Evolutionary conservation across 2,329 filamentous ascomycete species (phyloP), one percentile per base, ranked within the genome.

Genomic region (Diaporthe helianthi): DNA sequence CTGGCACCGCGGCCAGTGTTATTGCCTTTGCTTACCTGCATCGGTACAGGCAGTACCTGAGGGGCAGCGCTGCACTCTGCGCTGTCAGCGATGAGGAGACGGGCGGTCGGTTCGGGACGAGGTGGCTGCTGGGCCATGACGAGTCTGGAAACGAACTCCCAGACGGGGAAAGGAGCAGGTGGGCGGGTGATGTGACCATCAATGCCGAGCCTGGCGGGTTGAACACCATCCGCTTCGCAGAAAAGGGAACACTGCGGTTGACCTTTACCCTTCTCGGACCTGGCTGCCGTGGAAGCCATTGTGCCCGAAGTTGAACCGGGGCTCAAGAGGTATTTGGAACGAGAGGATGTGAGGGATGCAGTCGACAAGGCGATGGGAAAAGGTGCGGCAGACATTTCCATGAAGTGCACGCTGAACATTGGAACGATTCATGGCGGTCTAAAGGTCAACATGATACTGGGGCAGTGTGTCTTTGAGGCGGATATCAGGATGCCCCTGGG

Each of bases 401-500:
- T 78, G 7, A 75, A 72, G 49, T 77, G 80, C 0, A 83, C 80
- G 0, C 73, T 83, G 13, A 81, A 82, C 65, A 80, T 81, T 44
- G 80, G 81, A 12, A 78, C 76, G 6, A 78, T 83, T n/a, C 73
- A 75, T 31, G 81, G 80, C 7, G 81, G 81, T 2, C 69, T 78
- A 12, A 81, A 82, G 67, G 80, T 82, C 71, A 82, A 83, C 69
- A 80, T 80, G 74, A 82, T 82, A 31, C 79, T 80, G 0, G 77
- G 78, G 4, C 53, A 71, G 19, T 82, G 79, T 55, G 69, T 73
- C 2, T 80, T 83, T 67, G 80, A 81, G 71, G 76, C 76, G 1
- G 81, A 82, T 47, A 80, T 82, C 36, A 76, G 80, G 3, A 72
- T 83, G 17, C 80, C 81, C 0, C 77, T 82, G 36, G 79, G 81